A percentile compares a stretch with the other conserved stretches of the same genome.
Evolutionary conservation across 768 basidiomycete species (phyloP).

Genomic region (Leccinum longicurvipes): DNA sequence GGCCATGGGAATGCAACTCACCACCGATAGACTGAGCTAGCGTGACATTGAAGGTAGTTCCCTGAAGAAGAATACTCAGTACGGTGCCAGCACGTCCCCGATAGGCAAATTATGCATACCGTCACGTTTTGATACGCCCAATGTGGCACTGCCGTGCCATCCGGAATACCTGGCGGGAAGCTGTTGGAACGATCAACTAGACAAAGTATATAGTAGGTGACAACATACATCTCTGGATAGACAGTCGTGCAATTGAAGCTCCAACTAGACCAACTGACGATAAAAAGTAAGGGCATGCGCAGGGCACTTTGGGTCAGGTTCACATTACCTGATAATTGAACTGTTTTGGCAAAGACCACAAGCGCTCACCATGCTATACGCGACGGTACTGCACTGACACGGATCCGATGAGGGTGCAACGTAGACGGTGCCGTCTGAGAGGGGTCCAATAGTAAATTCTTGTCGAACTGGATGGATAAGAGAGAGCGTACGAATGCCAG

Average conservation of each 20-base stretch:
- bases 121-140: conserved; percentile 63
- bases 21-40: conserved; percentile 34
- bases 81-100: neutral
- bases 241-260: conserved; percentile 43
- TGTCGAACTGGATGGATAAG: neutral
- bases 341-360: conserved; percentile 55
- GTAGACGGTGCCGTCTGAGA: conserved; percentile 35
- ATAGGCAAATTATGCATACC: conserved; percentile 27
- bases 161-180: conserved; percentile 49
- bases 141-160: conserved; percentile 47
- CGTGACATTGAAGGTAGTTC: conserved; percentile 37
- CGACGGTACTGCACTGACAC: conserved; percentile 56
- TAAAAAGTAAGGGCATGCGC: neutral
- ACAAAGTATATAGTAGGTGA: neutral
- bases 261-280: conserved; percentile 51
- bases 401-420: conserved; percentile 19
- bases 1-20: conserved; percentile 2
- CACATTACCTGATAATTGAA: conserved; percentile 34
- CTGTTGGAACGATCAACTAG: conserved; percentile 32
- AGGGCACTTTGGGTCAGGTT: neutral
- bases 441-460: conserved; percentile 39
- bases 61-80: conserved; percentile 23
- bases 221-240: conserved; percentile 27
- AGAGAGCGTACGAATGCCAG: conserved; percentile 36
- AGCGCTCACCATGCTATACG: conserved; percentile 54